These are phyloP conservation scores for Fusarium liriodendri DNA, from an alignment of 2,329 filamentous ascomycete species.

Conservation along the genomic window DNA sequence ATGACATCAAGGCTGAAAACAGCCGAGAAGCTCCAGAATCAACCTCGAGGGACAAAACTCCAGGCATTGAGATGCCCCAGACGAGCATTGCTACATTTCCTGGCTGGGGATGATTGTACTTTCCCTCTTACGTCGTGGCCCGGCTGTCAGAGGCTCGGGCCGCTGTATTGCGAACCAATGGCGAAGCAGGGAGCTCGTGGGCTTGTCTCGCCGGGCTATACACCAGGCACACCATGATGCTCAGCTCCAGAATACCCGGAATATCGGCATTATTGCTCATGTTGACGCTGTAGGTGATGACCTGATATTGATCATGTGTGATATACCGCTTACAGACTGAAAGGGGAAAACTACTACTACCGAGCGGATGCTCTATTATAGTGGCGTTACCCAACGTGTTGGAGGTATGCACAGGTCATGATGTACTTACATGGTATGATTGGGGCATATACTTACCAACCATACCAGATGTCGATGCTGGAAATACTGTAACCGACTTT, in stretches of 20 bases:
- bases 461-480: constrained; percentile 84
- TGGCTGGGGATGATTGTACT: constrained; percentile 39
- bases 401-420: constrained; percentile 66
- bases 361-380: constrained; percentile 98
- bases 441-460: constrained; percentile 6
- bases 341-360: constrained; percentile 97
- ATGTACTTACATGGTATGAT: background rate
- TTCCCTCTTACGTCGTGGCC: constrained; percentile 37
- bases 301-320: accelerated
- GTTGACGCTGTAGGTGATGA: constrained; percentile 80
- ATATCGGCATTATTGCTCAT: constrained; percentile 98
- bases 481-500: constrained; percentile 97
- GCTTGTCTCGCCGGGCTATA: constrained; percentile 27
- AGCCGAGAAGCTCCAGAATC: constrained; percentile 26
- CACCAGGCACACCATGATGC: constrained; percentile 40
- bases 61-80: constrained; percentile 31
- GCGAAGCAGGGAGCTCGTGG: constrained; percentile 26
- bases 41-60: constrained; percentile 17
- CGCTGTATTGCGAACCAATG: constrained; percentile 38
- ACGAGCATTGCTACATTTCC: constrained; percentile 8
- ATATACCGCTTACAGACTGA: background rate
- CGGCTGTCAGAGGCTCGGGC: constrained; percentile 31
- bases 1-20: constrained; percentile 34
- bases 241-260: constrained; percentile 72
- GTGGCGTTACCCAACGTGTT: constrained; percentile 86